A percentile compares a stretch with the other conserved stretches of the same genome.
These are phyloP conservation scores for Agrocybe chaxingu DNA, from an alignment of 768 basidiomycete species.

Conservation along the genomic window DNA sequence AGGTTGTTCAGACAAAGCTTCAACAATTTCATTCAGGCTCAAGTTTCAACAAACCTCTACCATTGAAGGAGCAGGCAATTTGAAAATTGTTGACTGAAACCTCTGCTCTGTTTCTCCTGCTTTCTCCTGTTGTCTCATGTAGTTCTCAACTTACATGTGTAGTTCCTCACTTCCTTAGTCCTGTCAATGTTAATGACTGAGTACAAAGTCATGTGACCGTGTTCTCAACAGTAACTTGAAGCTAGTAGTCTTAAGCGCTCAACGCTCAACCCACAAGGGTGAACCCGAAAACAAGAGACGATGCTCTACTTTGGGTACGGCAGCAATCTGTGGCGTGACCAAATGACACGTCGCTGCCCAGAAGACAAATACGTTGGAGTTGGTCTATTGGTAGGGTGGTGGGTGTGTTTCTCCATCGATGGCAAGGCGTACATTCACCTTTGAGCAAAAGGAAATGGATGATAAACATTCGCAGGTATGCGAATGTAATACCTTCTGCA, in stretches of 20 bases:
- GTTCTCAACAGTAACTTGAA: too few relatives aligned
- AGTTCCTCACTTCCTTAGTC: too few relatives aligned
- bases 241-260: not conserved
- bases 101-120: too few relatives aligned
- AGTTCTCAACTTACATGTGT: too few relatives aligned
- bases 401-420: conserved; percentile 9
- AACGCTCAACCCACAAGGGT: not conserved
- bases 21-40: too few relatives aligned
- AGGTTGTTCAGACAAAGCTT: too few relatives aligned
- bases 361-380: conserved; percentile 37
- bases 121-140: too few relatives aligned
- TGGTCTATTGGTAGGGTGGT: conserved; percentile 40
- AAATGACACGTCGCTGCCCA: conserved; percentile 48
- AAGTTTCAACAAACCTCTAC: too few relatives aligned
- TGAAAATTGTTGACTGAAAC: too few relatives aligned
- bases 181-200: too few relatives aligned
- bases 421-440: not conserved
- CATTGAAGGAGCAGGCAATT: too few relatives aligned
- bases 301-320: conserved; percentile 46
- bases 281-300: conserved; percentile 12
- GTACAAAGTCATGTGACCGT: too few relatives aligned
- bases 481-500: conserved; percentile 38
- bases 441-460: conserved; percentile 40
- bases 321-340: conserved; percentile 47
- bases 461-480: conserved; percentile 41